phyloP scores from a whole-genome alignment of 192 early-diverging fungal genomes.

The Coemansia sp. region DNA sequence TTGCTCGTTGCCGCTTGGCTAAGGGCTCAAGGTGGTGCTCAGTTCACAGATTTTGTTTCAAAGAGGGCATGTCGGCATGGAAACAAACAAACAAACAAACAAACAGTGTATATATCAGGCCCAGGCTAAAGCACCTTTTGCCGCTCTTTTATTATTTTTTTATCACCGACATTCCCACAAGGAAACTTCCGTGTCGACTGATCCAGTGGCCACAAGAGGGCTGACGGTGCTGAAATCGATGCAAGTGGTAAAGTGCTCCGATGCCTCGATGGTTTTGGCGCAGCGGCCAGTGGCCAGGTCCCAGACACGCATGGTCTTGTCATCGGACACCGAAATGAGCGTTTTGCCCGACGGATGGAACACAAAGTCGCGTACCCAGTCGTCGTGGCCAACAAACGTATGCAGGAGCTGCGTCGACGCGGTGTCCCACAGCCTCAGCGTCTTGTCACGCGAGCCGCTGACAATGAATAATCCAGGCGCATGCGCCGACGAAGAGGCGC shows the following conservation, averaged over 20 bases:
- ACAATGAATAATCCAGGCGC: constrained; percentile 67
- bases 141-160: too few relatives aligned
- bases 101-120: too few relatives aligned
- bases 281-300: constrained; percentile 80
- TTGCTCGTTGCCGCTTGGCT: too few relatives aligned
- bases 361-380: constrained; percentile 85
- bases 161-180: constrained; percentile 73
- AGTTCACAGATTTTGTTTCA: too few relatives aligned
- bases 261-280: constrained; percentile 79
- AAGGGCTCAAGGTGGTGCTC: too few relatives aligned
- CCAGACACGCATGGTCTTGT: constrained; percentile 89
- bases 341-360: constrained; percentile 83
- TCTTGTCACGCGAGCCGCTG: constrained; percentile 89
- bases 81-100: too few relatives aligned
- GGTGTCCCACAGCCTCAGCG: constrained; percentile 82
- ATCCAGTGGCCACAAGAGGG: constrained; percentile 80
- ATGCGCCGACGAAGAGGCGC: constrained; percentile 29
- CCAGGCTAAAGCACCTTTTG: too few relatives aligned
- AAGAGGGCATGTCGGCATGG: too few relatives aligned
- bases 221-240: constrained; percentile 66
- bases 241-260: constrained; percentile 86
- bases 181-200: constrained; percentile 74
- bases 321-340: constrained; percentile 81
- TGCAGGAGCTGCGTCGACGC: constrained; percentile 64
- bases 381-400: constrained; percentile 85